A percentile compares a stretch with the other conserved stretches of the same genome.
Conservation (phyloP, 306 rosid genomes). For the Amphicarpaea edgeworthii region DNA sequence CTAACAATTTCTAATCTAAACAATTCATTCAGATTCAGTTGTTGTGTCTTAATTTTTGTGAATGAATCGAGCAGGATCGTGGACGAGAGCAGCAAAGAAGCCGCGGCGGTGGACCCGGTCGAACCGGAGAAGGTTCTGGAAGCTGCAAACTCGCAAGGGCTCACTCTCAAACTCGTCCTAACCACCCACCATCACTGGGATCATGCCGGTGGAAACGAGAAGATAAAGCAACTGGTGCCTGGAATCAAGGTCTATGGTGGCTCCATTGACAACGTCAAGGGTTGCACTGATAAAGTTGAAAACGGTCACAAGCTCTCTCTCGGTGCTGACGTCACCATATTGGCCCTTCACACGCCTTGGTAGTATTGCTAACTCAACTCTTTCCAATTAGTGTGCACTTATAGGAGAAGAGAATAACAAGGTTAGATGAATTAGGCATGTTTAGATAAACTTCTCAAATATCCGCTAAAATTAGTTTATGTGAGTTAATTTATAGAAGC, state of each 20-base stretch:
- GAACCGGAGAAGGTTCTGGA: conserved; percentile 85
- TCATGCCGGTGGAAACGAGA: conserved; percentile 93
- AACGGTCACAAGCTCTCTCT: conserved; percentile 83
- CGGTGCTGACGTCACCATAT: conserved; percentile 69
- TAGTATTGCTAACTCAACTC: conserved; percentile 39
- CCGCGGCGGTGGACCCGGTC: conserved; percentile 90
- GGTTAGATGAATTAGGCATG: too few relatives aligned
- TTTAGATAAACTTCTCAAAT: too few relatives aligned
- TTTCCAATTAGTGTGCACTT: background rate
- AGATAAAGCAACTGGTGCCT: conserved; percentile 81
- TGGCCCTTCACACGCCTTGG: conserved; percentile 95
- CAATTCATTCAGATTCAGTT: background rate
- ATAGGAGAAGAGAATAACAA: background rate
- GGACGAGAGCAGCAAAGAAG: conserved; percentile 83
- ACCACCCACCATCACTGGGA: conserved; percentile 99
- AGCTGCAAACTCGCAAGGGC: conserved; percentile 68
- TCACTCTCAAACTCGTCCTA: conserved; percentile 78
- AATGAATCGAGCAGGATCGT: conserved; percentile 57
- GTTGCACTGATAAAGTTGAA: conserved; percentile 84
- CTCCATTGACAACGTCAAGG: conserved; percentile 81
- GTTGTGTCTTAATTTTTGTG: background rate
- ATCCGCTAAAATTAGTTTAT: too few relatives aligned
- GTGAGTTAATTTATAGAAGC: background rate
- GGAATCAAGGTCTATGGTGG: conserved; percentile 92
- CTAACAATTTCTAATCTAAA: too few relatives aligned